Evolutionary conservation across 2,329 filamentous ascomycete species (phyloP), one percentile per base, ranked within the genome.

Genomic region (Epichloe aotearoae): DNA sequence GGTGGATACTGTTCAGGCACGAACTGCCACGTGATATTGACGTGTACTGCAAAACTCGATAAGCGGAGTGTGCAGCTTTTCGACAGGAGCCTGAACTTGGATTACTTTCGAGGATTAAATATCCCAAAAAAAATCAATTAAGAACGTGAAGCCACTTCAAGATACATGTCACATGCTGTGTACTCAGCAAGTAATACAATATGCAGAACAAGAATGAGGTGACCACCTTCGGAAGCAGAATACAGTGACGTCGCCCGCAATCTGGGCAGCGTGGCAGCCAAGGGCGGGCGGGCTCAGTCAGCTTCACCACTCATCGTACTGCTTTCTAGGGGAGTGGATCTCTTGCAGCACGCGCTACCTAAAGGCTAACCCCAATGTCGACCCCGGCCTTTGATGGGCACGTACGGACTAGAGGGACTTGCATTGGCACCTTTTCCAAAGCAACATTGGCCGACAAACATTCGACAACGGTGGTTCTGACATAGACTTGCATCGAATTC

Each of bases 311-410:
- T 42, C 19, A 42, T 42, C 40, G 40, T 42, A 3, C 20, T 42
- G 40, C 40, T 34, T n/a, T 15, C 33, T 11, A 58, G 53, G 58
- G 56, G 56, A 33, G 54, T 56, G 54, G 53, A 52, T 47, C 54
- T 56, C 53, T 55, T 57, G 54, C 57, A 38, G 57, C 57, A 50
- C 54, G 58, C 61, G 60, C 64, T 67, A 67, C 56, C 55, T 66
- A 66, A n/a, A n/a, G n/a, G n/a, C n/a, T 20, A 23, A 57, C 55
- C 63, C 40, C 55, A 62, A 62, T 60, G 52, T 57, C 58, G 59
- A 52, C 34, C 42, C 42, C 38, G 50, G 14, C 43, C 58, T 59
- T 65, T 54, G 51, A 66, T 59, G 60, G 61, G 62, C 62, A 62
- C 56, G 57, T 64, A 26, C 23, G 23, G 23, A 26, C 23, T 26